phyloP scores from a whole-genome alignment of 1,139 yeast genomes.

The Candida anutae region DNA sequence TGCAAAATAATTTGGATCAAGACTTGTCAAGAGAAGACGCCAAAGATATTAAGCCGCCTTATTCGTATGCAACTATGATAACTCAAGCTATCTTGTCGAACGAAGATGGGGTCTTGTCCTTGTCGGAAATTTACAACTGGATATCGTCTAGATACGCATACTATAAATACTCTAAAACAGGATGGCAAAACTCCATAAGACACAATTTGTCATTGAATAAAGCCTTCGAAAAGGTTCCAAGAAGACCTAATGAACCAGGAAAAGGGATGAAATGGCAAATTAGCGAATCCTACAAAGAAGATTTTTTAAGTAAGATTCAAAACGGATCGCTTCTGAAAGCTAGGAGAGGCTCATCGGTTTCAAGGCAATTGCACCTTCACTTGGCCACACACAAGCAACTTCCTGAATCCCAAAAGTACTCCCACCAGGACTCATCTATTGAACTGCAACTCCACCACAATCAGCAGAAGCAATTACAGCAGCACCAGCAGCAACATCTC shows the following conservation, averaged over 20 bases:
- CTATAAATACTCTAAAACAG: constrained; percentile 88
- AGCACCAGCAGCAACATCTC: constrained; percentile 10
- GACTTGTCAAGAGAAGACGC: constrained; percentile 86
- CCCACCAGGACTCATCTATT: constrained; percentile 15
- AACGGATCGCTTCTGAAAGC: constrained; percentile 66
- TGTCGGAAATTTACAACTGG: constrained; percentile 90
- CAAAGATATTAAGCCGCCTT: constrained; percentile 92
- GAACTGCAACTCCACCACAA: constrained; percentile 12
- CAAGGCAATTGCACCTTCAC: constrained; percentile 70
- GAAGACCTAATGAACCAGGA: constrained; percentile 94
- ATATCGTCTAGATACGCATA: constrained; percentile 82
- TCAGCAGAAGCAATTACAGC: constrained; percentile 10
- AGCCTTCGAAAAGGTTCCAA: constrained; percentile 90
- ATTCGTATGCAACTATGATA: constrained; percentile 95
- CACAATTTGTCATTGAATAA: constrained; percentile 76
- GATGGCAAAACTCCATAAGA: constrained; percentile 84
- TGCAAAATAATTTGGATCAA: constrained; percentile 47
- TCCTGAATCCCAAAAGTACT: constrained; percentile 42
- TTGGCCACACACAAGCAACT: constrained; percentile 62
- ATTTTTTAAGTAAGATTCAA: constrained; percentile 71
- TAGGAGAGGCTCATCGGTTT: constrained; percentile 73
- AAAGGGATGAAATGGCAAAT: constrained; percentile 99
- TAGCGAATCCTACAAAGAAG: constrained; percentile 74
- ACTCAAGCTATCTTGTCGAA: constrained; percentile 93
- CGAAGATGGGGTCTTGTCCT: constrained; percentile 78